Evolutionary conservation across 139 green algal species (phyloP).

Genomic region (Eudorina sp.): DNA sequence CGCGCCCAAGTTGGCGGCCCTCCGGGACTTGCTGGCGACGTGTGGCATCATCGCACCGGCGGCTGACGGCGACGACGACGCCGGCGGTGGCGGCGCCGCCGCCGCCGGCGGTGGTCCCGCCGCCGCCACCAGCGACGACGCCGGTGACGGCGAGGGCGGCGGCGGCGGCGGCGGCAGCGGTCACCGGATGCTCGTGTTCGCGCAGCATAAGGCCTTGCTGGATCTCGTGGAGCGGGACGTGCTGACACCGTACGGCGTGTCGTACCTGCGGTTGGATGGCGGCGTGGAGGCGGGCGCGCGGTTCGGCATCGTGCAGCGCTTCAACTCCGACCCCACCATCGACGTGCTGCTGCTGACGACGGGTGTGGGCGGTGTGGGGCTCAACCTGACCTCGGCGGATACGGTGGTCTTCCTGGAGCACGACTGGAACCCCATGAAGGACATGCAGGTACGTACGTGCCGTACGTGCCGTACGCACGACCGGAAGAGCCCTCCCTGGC

Average conservation of each 20-base stretch:
- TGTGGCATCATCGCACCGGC: slow-evolving; percentile 81
- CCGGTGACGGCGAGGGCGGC: slow-evolving; percentile 23
- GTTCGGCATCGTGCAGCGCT: slow-evolving; percentile 89
- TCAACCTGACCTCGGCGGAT: slow-evolving; percentile 97
- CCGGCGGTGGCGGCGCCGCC: not conserved
- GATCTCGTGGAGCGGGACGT: slow-evolving; percentile 91
- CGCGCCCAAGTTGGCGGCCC: slow-evolving; percentile 93
- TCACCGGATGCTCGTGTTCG: slow-evolving; percentile 97
- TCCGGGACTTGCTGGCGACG: slow-evolving; percentile 91
- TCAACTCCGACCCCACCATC: slow-evolving; percentile 98
- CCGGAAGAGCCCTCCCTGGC: too few species aligned
- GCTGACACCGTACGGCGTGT: slow-evolving; percentile 79
- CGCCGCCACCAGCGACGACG: not conserved
- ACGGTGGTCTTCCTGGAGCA: slow-evolving; percentile 99
- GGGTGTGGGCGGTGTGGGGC: slow-evolving; percentile 90
- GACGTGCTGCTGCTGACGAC: slow-evolving; percentile 97
- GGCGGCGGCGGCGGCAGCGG: slow-evolving; percentile 45
- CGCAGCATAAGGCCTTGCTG: slow-evolving; percentile 91
- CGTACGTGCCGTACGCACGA: too few species aligned
- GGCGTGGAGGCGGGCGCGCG: slow-evolving; percentile 79
- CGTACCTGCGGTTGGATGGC: slow-evolving; percentile 93
- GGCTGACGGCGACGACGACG: slow-evolving; percentile 6
- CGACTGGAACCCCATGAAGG: slow-evolving; percentile 99
- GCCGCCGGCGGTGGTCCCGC: not conserved
- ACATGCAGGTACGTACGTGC: slow-evolving; percentile 92